Percentiles rank a stretch among this genome's conserved stretches.
These are phyloP conservation scores for Coemansia brasiliensis DNA, from an alignment of 192 early-diverging fungal genomes.

Conservation along the genomic window DNA sequence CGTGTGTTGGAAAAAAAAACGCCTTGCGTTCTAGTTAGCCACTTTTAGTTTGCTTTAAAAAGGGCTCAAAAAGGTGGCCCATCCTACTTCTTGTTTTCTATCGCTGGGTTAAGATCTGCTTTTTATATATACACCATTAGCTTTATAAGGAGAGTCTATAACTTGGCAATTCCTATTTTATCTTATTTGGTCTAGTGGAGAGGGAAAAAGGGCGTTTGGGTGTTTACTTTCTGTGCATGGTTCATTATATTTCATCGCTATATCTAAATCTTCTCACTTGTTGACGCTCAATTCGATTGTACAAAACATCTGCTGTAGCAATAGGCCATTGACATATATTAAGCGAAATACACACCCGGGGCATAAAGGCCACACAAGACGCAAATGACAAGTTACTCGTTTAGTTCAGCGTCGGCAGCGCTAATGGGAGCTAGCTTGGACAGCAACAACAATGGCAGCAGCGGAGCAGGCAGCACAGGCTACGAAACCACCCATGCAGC, in stretches of 20 bases:
- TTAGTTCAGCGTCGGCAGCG: constrained; percentile 35
- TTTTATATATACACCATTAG: too few relatives aligned
- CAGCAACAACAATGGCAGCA: constrained; percentile 5
- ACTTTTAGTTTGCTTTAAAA: background rate
- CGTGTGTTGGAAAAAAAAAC: background rate
- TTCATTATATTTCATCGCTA: too few relatives aligned
- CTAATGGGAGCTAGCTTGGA: constrained; percentile 28
- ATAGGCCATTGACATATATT: background rate
- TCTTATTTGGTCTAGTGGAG: too few relatives aligned
- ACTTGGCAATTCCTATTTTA: too few relatives aligned
- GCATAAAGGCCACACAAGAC: too few relatives aligned
- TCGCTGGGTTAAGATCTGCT: too few relatives aligned
- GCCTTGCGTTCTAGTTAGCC: constrained; percentile 10
- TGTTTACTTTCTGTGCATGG: too few relatives aligned
- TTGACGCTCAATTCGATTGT: background rate
- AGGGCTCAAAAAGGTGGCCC: background rate
- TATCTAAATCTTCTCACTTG: background rate
- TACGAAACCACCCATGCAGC: constrained; percentile 31
- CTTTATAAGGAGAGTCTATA: too few relatives aligned
- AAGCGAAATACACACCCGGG: background rate
- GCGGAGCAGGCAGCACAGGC: background rate
- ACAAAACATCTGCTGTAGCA: background rate
- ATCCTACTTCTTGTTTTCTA: background rate
- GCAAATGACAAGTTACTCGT: constrained; percentile 46
- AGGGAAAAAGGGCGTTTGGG: too few relatives aligned